Evolutionary conservation across 768 basidiomycete genomes (phyloP), one percentile per base, ranked within the genome.

Genomic region (Daedaleopsis sinensis): DNA sequence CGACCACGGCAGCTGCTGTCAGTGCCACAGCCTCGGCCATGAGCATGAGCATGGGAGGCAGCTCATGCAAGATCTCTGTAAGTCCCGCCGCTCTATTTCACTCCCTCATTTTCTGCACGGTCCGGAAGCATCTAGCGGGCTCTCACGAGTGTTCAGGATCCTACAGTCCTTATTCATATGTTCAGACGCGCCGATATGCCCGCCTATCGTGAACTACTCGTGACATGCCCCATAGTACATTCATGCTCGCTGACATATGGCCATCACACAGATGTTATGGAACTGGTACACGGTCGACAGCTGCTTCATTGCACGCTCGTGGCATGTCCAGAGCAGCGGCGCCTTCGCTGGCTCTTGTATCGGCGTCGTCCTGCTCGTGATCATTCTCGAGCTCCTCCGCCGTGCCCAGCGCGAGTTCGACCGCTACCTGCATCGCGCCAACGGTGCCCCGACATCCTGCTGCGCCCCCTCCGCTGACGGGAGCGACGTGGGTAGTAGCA

Each of bases 261-360:
- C 18, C 32, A 15, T 52, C 23, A 18, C 36, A 21, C 52, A 53
- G 52, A 53, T 53, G 52, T 35, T 53, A 2, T 53, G 52, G 52
- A 53, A 53, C 19, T 53, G 52, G 52, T 53, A 53, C 37, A 53
- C 52, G 3, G 38, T 53, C n/a, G 52, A 53, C 37, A 53, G 37
- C 52, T 53, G 52, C 21, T 53, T 53, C 52, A n/a, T 53, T 37
- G 36, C 52, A 3, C 21, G 37, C 36, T 53, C 52, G 15, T 53
- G 52, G 52, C 52, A 53, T 37, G 52, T 53, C 38, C 18, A 15
- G 18, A 39, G 37, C 52, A 53, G 23, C 5, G 52, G 37, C 37
- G 38, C 21, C 37, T 53, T 53, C 52, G 52, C 52, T 3, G 52
- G 52, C 37, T 39, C 52, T 37, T 53, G 52, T 21, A 39, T 53